Evolutionary conservation across 2,329 filamentous ascomycete species (phyloP), one percentile per base, ranked within the genome.

Genomic region (Phoma herbarum): DNA sequence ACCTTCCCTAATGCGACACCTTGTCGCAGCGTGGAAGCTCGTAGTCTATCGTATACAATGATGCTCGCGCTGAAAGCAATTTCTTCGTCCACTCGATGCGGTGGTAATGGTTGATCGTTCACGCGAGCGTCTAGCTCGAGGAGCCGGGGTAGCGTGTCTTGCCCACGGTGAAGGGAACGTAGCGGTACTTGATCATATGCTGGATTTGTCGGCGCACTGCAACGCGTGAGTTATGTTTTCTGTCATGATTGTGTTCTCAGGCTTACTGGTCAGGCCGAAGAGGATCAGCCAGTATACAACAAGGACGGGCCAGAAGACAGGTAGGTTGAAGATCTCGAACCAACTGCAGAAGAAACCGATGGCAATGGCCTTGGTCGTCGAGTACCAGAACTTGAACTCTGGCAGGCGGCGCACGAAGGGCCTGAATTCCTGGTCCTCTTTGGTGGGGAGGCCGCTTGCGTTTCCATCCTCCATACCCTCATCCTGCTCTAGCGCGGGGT

Each of bases 131-230:
- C 65, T 62, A 75, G 66, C 69, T 72, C 44, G 70, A 59, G 43
- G 66, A 65, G 48, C 64, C 69, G 18, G 71, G 65, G 67, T 76
- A 77, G 20, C 74, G 70, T 57, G 74, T 76, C 86, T 97, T 97
- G 79, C 93, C 93, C 66, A 96, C 88, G 39, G 91, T 89, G 82
- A 97, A 97, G 39, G 93, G 93, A 28, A 97, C 93, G 77, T 97
- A 99, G 81, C 94, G 92, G 84, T 98, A 99, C 84, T 98, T 99
- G 86, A 99, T 94, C 95, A 99, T 99, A 82, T 98, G 95, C 83
- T 99, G 95, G 71, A 99, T 99, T 82, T 99, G 95, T 84, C 95
- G 92, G 80, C 95, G 88, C 95, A 99, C 93, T 96, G 70, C 28
- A 22, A 25, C 61, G 50, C 45, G 26, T 63, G 51, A 62, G 61